phyloP scores from a whole-genome alignment of 2,329 filamentous ascomycete species.

The Fusarium irregulare region DNA sequence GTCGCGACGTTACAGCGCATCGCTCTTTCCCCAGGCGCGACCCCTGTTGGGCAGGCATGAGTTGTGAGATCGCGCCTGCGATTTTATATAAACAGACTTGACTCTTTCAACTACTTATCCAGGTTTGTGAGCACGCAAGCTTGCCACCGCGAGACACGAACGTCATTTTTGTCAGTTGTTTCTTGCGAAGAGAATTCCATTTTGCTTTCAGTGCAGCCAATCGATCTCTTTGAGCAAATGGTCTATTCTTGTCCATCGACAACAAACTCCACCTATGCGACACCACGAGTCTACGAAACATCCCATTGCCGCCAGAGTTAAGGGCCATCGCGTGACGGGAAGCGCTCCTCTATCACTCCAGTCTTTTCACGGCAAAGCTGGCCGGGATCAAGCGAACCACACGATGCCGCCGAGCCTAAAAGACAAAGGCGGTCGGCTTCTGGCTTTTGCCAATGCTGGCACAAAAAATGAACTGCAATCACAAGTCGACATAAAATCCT shows the following conservation, averaged over 20 bases:
- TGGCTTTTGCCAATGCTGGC: slow-evolving; percentile 47
- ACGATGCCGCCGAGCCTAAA: slow-evolving; percentile 49
- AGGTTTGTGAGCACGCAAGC: slow-evolving; percentile 5
- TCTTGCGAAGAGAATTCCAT: background rate
- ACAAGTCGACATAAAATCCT: slow-evolving; percentile 35
- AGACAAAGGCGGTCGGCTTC: slow-evolving; percentile 48
- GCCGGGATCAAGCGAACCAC: background rate
- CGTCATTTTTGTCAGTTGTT: background rate
- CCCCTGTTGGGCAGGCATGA: slow-evolving; percentile 7
- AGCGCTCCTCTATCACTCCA: slow-evolving; percentile 9
- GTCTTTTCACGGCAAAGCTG: background rate
- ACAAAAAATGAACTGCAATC: slow-evolving; percentile 36
- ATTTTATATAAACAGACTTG: slow-evolving; percentile 12
- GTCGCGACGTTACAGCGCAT: slow-evolving; percentile 42
- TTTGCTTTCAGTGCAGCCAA: background rate
- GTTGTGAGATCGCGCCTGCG: slow-evolving; percentile 7
- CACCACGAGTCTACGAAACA: slow-evolving; percentile 21
- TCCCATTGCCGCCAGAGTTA: slow-evolving; percentile 17
- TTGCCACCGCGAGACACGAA: background rate
- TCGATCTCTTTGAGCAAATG: slow-evolving; percentile 19
- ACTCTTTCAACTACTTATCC: slow-evolving; percentile 10
- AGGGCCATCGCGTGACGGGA: slow-evolving; percentile 11
- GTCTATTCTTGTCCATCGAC: slow-evolving; percentile 4
- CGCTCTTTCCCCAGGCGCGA: slow-evolving; percentile 21
- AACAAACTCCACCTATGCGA: slow-evolving; percentile 27